Percentiles rank a stretch among this genome's conserved stretches.
These are phyloP conservation scores for Alternaria gaisen DNA, from an alignment of 2,329 filamentous ascomycete genomes.

Conservation along the genomic window DNA sequence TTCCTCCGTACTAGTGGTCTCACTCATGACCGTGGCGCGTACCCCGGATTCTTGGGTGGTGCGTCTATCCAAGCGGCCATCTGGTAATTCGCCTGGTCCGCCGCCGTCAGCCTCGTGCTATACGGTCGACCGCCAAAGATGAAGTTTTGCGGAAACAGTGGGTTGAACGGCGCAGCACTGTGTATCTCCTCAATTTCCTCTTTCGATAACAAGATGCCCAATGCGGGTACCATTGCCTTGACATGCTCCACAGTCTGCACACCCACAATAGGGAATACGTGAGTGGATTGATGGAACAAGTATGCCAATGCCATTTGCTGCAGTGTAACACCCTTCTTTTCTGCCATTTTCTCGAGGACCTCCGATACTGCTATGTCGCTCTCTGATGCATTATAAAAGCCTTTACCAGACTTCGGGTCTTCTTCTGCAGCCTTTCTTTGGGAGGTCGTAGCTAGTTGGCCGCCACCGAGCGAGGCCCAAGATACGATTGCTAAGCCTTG, in stretches of 20 bases:
- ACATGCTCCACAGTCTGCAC: conserved; percentile 74
- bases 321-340: neutral
- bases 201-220: neutral
- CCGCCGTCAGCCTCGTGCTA: neutral
- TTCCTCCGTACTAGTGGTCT: no score
- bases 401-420: neutral
- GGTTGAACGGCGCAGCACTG: neutral
- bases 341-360: neutral
- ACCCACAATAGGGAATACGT: conserved; percentile 77
- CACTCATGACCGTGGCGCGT: neutral
- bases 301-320: conserved; percentile 19
- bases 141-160: neutral
- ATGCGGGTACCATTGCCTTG: conserved; percentile 43
- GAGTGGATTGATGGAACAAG: conserved; percentile 55
- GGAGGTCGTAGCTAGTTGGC: neutral
- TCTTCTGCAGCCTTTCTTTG: neutral
- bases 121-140: neutral
- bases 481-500: neutral
- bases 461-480: neutral
- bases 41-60: neutral
- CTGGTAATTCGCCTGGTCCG: neutral
- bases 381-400: neutral
- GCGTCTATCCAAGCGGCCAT: neutral
- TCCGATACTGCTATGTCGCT: conserved; percentile 18
- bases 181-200: neutral